Conservation (phyloP, 805 yeast species). For the Nakazawaea sp. region DNA sequence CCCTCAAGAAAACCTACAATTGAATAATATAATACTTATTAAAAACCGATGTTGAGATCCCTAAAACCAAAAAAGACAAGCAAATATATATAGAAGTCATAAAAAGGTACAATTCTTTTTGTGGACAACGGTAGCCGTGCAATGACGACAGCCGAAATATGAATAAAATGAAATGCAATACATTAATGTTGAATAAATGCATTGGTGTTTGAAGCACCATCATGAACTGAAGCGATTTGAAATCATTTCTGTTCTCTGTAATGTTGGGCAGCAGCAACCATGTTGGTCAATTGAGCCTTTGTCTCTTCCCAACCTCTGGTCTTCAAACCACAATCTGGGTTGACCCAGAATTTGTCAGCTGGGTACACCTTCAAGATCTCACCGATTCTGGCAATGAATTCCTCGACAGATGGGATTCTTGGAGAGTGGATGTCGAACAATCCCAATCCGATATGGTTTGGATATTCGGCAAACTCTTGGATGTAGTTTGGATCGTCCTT, state of each 20-base stretch:
- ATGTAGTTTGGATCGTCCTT: slow-evolving; percentile 98
- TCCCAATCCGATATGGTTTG: slow-evolving; percentile 99
- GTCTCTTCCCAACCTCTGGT: slow-evolving; percentile 99
- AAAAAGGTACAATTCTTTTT: too few relatives aligned
- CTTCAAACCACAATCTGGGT: slow-evolving; percentile 99
- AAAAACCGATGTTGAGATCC: slow-evolving; percentile 42
- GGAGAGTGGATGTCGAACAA: slow-evolving; percentile 99
- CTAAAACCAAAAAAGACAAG: slow-evolving; percentile 18
- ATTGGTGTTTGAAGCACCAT: slow-evolving; percentile 13
- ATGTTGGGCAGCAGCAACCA: slow-evolving; percentile 98
- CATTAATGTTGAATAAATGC: slow-evolving; percentile 34
- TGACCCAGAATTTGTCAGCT: slow-evolving; percentile 98
- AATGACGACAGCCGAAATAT: slow-evolving; percentile 9
- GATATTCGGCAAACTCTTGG: slow-evolving; percentile 95
- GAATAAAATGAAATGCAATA: slow-evolving; percentile 11
- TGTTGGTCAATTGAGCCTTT: slow-evolving; percentile 88
- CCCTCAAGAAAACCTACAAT: too few relatives aligned
- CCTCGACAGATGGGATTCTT: slow-evolving; percentile 97
- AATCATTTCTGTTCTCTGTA: slow-evolving; percentile 53
- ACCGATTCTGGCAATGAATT: slow-evolving; percentile 87
- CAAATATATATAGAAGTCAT: slow-evolving; percentile 3
- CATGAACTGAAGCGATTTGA: not conserved
- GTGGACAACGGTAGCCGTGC: slow-evolving; percentile 6
- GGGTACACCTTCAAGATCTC: slow-evolving; percentile 96
- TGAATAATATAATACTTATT: too few relatives aligned